Base-by-base conservation (phyloP, 352 stramenopile species). In the Peronospora farinosa region DNA sequence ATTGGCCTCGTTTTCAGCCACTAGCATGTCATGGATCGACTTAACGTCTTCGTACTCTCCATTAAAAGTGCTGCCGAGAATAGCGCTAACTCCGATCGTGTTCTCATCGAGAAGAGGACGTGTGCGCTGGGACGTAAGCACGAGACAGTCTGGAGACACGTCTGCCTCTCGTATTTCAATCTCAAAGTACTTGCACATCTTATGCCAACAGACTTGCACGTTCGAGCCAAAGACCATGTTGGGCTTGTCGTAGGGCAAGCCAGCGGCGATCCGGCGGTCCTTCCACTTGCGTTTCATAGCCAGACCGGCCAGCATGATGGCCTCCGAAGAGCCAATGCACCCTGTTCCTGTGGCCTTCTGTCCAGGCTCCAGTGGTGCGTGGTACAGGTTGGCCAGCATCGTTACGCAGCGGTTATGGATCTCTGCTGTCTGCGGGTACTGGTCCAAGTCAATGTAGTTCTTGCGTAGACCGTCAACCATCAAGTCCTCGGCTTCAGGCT, bases 151-250 rank as follows among this genome's bases (percentile, higher is more conserved):
- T 2, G 76, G 70, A 23, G 84, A 94, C 36, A 97, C 84, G 40
- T 90, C 75, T 28, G 86, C 84, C 49, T 96, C 77, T 32, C 87
- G 84, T 36, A 89, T 77, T 50, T 96, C 88, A 43, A 97, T 83
- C 55, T 97, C 89, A 73, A 97, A 96, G 69, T 96, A 97, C 57
- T 88, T 87, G 77, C 87, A 96, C 69, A 95, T 87, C 66, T 97
- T 97, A 70, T 97, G 86, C 89, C 89, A 97, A 69, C 86, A 93
- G 19, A 95, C 86, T 55, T 96, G 85, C 16, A 95, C 87, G 61
- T 96, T 96, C 15, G 82, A 86, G 57, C 87, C 87, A 59, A 96
- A 96, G 16, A 97, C 82, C 64, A 97, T 87, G 71, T 97, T 97
- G 39, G 89, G 89, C 25, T 82, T 86, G 60, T 96, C 86, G 51